Conservation (phyloP, 257 asterid genomes). For the Solanum tacnaense region DNA sequence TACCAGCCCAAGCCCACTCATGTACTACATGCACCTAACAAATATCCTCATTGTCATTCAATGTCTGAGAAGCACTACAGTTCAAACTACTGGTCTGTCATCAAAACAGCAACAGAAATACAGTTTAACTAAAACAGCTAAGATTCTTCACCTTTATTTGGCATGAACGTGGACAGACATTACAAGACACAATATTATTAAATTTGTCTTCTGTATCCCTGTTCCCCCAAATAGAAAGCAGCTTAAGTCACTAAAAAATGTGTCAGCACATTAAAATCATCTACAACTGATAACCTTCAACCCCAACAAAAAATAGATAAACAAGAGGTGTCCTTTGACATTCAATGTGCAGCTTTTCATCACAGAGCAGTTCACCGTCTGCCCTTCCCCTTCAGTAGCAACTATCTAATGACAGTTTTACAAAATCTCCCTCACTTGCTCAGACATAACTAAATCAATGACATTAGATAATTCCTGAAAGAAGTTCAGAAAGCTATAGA, state of each 20-base stretch:
- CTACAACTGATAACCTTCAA: neutral
- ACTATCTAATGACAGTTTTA: neutral
- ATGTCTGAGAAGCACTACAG: neutral
- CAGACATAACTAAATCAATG: neutral
- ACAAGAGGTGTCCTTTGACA: neutral
- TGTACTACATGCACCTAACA: conserved; percentile 82
- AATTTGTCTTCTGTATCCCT: neutral
- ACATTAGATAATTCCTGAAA: neutral
- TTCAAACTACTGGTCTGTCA: neutral
- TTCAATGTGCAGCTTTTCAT: neutral
- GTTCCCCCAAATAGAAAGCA: neutral
- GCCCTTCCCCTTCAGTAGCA: neutral
- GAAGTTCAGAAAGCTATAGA: neutral
- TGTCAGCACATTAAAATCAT: neutral
- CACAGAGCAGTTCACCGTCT: neutral
- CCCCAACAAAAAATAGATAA: neutral
- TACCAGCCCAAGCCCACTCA: conserved; percentile 99
- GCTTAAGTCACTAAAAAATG: neutral
- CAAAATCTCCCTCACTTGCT: neutral
- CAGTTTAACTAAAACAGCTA: neutral
- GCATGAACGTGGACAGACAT: neutral
- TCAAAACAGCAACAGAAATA: neutral
- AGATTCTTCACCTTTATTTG: neutral
- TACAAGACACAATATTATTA: neutral
- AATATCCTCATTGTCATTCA: neutral